phyloP scores from a whole-genome alignment of 192 early-diverging fungal species.

The Cladochytrium replicatum region DNA sequence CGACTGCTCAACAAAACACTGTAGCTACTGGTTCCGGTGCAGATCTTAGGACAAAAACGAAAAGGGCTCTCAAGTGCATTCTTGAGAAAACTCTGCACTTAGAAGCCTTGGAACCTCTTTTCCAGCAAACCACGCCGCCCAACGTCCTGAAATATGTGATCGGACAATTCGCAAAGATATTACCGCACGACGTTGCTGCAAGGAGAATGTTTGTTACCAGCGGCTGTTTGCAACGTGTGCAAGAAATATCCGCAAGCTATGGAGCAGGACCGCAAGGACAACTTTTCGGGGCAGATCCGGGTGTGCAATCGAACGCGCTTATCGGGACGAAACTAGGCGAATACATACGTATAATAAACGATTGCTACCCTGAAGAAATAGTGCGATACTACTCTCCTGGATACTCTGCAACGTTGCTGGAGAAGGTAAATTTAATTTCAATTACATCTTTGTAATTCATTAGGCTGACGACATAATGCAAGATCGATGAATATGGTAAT shows the following conservation, averaged over 20 bases:
- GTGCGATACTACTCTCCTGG: conserved; percentile 52
- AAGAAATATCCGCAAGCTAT: conserved; percentile 42
- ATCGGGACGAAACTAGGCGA: conserved; percentile 51
- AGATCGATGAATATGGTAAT: too few relatives aligned
- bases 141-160: conserved; percentile 50
- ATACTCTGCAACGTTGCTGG: conserved; percentile 41
- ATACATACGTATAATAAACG: conserved; percentile 42
- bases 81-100: conserved; percentile 41
- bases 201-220: conserved; percentile 41
- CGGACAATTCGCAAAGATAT: conserved; percentile 45
- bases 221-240: conserved; percentile 39
- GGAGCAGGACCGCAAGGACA: conserved; percentile 13
- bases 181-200: conserved; percentile 48
- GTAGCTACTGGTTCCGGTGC: conserved; percentile 18
- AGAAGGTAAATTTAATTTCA: too few relatives aligned
- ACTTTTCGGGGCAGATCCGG: too few relatives aligned
- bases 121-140: conserved; percentile 37
- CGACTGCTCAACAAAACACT: too few relatives aligned
- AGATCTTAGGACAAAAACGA: conserved; percentile 43
- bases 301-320: conserved; percentile 10
- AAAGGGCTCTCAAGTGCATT: conserved; percentile 46
- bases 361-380: conserved; percentile 55
- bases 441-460: too few relatives aligned
- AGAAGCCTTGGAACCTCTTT: conserved; percentile 42
- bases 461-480: too few relatives aligned